Evolutionary conservation across 495 filamentous ascomycete genomes (phyloP), one percentile per base, ranked within the genome.

Genomic region (Trichoderma erinaceum): DNA sequence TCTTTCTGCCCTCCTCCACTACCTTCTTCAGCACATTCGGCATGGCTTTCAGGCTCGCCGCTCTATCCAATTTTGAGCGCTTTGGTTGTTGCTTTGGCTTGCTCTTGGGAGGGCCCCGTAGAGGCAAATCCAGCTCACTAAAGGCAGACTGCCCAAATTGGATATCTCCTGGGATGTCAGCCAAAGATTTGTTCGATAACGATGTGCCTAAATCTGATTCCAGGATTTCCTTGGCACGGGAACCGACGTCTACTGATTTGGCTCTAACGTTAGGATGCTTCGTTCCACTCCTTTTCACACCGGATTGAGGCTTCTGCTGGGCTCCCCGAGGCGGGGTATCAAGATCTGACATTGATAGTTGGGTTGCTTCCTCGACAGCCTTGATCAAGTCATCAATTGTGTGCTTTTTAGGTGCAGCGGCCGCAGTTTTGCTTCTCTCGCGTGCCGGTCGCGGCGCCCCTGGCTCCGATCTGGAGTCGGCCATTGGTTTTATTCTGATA

Each of bases 141-240:
- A 84, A 85, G 76, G 89, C 83, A 27, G 84, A 85, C 63, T 79
- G 82, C 15, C 84, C 84, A 67, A 85, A 77, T 0, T 83, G 84
- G 46, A 86, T 84, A 44, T 86, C 84, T 11, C 80, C 81, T 0
- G 84, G 84, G 46, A 86, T 84, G 50, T 86, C 84, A 11, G 80
- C 81, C 21, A 85, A 69, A 1, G 81, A 79, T 68, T 83, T 81
- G 21, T 73, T 78, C n/a, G 74, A 67, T n/a, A 76, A 70, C n/a
- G 75, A 80, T 6, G 80, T 80, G 6, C 76, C 77, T 4, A 73
- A 38, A 11, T 73, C 68, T 29, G 77, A 77, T n/a, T 71, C 75
- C 18, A 67, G 69, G 41, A 66, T 25, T 12, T 32, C 25, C n/a
- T 38, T 32, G 76, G 76, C 32, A 71, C 71, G 41, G 32, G 56